These are phyloP conservation scores for Ophiognomonia clavigignenti-juglandacearum DNA, from an alignment of 2,329 filamentous ascomycete genomes.

Conservation along the genomic window DNA sequence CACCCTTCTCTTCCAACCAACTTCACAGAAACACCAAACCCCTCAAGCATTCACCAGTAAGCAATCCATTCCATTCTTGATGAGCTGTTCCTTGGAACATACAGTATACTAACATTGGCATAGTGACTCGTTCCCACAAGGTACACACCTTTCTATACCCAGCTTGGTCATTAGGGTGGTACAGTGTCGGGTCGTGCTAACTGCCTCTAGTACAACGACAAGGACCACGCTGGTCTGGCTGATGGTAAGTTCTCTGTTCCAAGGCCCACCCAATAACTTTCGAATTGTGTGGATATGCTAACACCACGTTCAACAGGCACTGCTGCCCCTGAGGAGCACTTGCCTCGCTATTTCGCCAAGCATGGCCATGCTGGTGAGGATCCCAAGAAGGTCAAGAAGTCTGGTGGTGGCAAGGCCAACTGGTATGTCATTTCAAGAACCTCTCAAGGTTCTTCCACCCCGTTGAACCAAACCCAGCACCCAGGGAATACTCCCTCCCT, in stretches of 20 bases:
- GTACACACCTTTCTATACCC: conserved; percentile 25
- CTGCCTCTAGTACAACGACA: conserved; percentile 58
- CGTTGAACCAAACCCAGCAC: not conserved
- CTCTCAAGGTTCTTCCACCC: not conserved
- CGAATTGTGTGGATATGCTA: too few relatives aligned
- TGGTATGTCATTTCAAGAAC: conserved; percentile 58
- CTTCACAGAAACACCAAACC: not conserved
- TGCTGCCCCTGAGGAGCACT: conserved; percentile 61
- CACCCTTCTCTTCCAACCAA: not conserved
- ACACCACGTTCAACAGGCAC: conserved; percentile 43
- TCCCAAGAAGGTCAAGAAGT: conserved; percentile 95
- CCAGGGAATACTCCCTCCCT: not conserved
- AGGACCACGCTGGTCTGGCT: conserved; percentile 76
- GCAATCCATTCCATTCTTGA: not conserved
- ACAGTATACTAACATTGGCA: not conserved
- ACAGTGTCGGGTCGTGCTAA: not conserved
- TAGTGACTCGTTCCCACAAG: conserved; percentile 98
- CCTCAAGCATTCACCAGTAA: not conserved
- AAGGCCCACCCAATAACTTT: too few relatives aligned
- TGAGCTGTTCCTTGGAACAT: not conserved
- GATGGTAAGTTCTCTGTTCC: conserved; percentile 34
- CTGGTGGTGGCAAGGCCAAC: conserved; percentile 86
- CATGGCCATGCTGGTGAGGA: conserved; percentile 73
- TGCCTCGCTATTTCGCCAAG: conserved; percentile 94
- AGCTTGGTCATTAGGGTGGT: not conserved